phyloP scores from a whole-genome alignment of 805 yeast genomes.

The Suhomyces sp. region DNA sequence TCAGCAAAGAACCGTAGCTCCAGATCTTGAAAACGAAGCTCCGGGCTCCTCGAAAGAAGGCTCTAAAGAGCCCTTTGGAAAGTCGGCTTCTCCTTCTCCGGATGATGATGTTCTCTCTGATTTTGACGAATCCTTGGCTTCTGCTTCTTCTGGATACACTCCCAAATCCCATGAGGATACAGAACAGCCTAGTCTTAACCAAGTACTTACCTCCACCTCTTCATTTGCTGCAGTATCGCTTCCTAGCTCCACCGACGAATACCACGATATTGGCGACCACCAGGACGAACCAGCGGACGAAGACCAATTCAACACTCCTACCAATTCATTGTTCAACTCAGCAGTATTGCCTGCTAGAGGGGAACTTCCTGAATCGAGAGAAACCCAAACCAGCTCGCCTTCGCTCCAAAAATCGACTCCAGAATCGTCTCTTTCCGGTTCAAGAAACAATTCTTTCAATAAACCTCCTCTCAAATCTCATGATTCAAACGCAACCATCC shows the following conservation, averaged over 20 bases:
- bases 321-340: slow-evolving; percentile 18
- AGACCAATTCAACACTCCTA: slow-evolving; percentile 22
- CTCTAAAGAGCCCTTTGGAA: neutral
- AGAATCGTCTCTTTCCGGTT: slow-evolving; percentile 1
- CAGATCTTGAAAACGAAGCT: too few species aligned
- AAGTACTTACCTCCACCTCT: slow-evolving; percentile 28
- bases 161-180: neutral
- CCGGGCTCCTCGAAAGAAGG: too few species aligned
- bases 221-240: slow-evolving; percentile 40
- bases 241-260: slow-evolving; percentile 19
- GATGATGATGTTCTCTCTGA: slow-evolving; percentile 11
- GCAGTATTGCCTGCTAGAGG: slow-evolving; percentile 7
- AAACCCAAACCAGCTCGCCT: slow-evolving; percentile 3
- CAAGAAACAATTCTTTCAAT: slow-evolving; percentile 7
- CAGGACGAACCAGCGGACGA: slow-evolving; percentile 5
- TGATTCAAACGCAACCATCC: slow-evolving; percentile 4
- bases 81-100: neutral
- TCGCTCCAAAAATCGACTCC: neutral
- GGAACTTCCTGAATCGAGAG: neutral
- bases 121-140: slow-evolving; percentile 4
- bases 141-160: slow-evolving; percentile 2
- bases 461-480: slow-evolving; percentile 7
- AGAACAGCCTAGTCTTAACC: slow-evolving; percentile 12
- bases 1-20: too few species aligned
- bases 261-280: slow-evolving; percentile 15